A percentile compares a stretch with the other conserved stretches of the same genome.
Conservation (phyloP, 352 stramenopile species). For the Globisporangium carolinianum region DNA sequence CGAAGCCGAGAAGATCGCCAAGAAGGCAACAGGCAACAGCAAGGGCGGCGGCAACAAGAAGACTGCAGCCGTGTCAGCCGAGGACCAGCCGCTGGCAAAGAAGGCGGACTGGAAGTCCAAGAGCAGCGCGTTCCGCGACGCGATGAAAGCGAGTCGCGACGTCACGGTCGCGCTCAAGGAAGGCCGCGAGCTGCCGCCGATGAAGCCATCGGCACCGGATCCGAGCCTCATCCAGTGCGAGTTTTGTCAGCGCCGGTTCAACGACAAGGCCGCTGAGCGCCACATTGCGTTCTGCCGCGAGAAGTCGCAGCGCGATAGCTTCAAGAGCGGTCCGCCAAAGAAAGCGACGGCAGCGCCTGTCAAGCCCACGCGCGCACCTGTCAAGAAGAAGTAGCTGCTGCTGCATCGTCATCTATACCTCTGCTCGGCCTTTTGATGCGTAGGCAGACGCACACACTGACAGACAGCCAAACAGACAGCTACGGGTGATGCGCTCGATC, state of each 20-base stretch:
- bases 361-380: constrained; percentile 28
- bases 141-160: constrained; percentile 80
- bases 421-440: too few species aligned
- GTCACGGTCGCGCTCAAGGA: constrained; percentile 63
- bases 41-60: constrained; percentile 10
- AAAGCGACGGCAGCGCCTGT: constrained; percentile 18
- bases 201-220: constrained; percentile 58
- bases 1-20: constrained; percentile 63
- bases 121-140: constrained; percentile 78
- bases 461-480: too few species aligned
- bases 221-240: constrained; percentile 88
- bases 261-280: constrained; percentile 86
- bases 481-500: too few species aligned
- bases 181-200: constrained; percentile 47
- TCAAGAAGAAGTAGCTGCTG: constrained; percentile 34
- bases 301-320: constrained; percentile 55
- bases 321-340: constrained; percentile 30
- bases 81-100: constrained; percentile 60
- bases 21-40: constrained; percentile 26
- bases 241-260: constrained; percentile 88
- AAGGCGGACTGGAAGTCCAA: constrained; percentile 81
- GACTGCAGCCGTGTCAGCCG: constrained; percentile 17
- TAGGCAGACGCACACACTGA: not conserved
- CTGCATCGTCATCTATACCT: not conserved
- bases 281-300: constrained; percentile 91